A percentile compares a stretch with the other conserved stretches of the same genome.
Conservation (phyloP, 768 basidiomycete genomes). For the Ephemerocybe angulata region DNA sequence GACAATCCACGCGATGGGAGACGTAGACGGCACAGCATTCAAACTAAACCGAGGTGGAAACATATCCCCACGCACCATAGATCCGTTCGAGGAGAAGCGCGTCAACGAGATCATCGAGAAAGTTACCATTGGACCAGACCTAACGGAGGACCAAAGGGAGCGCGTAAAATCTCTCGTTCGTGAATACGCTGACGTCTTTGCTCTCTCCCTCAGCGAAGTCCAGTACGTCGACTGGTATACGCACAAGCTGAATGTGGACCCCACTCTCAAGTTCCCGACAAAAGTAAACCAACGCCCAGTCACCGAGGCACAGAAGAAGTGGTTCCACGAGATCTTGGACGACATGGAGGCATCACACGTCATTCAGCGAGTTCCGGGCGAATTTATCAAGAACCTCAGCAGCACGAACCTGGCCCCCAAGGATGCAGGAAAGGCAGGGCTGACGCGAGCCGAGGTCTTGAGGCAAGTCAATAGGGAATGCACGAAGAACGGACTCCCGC, state of each 20-base stretch:
- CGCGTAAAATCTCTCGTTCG: background rate
- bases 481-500: background rate
- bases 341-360: slow-evolving; percentile 32
- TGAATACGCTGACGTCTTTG: slow-evolving; percentile 27
- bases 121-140: background rate
- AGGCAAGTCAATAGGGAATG: background rate
- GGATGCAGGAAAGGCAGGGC: background rate
- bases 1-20: background rate
- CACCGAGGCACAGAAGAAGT: slow-evolving; percentile 29
- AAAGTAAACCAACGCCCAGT: slow-evolving; percentile 30
- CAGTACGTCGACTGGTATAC: slow-evolving; percentile 23
- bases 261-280: slow-evolving; percentile 23
- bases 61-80: background rate
- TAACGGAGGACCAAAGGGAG: background rate
- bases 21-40: background rate
- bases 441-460: background rate
- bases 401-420: slow-evolving; percentile 36
- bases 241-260: slow-evolving; percentile 31
- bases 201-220: slow-evolving; percentile 37
- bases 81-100: background rate
- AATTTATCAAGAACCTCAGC: slow-evolving; percentile 32
- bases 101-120: background rate
- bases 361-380: slow-evolving; percentile 23
- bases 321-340: slow-evolving; percentile 27
- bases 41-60: background rate